Conservation (phyloP, 2,329 filamentous ascomycete genomes). For the Lachnellula cervina region DNA sequence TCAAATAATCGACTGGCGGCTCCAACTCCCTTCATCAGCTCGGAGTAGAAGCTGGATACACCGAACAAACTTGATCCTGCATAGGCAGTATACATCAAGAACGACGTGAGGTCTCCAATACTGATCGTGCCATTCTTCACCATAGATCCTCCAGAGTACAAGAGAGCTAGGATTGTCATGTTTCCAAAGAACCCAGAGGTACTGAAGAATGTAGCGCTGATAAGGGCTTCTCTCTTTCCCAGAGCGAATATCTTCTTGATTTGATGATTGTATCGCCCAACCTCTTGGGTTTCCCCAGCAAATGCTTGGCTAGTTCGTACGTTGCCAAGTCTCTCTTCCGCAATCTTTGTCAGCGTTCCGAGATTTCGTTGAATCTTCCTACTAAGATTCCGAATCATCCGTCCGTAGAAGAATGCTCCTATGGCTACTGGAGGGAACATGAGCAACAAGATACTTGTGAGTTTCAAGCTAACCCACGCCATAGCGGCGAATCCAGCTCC, state of each 20-base stretch:
- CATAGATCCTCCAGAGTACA: constrained; percentile 86
- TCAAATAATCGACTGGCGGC: constrained; percentile 96
- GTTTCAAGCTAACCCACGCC: constrained; percentile 89
- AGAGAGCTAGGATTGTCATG: constrained; percentile 86
- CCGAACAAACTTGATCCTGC: constrained; percentile 84
- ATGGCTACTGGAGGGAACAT: constrained; percentile 90
- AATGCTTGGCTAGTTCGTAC: constrained; percentile 96
- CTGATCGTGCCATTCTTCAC: constrained; percentile 82
- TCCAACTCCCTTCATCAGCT: constrained; percentile 98
- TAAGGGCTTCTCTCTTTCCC: constrained; percentile 78
- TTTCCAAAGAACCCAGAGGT: constrained; percentile 90
- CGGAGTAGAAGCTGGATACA: constrained; percentile 92
- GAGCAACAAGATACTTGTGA: constrained; percentile 79
- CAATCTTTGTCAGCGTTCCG: constrained; percentile 90
- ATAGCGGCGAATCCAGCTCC: constrained; percentile 86
- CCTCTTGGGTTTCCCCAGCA: constrained; percentile 85
- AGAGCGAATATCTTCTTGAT: constrained; percentile 88
- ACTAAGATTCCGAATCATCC: constrained; percentile 82
- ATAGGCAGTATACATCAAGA: constrained; percentile 97
- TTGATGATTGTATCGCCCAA: constrained; percentile 85
- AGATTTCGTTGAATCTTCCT: constrained; percentile 91
- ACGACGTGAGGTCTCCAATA: constrained; percentile 89
- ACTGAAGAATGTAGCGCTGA: constrained; percentile 85
- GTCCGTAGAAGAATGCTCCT: constrained; percentile 86
- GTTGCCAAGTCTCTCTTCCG: constrained; percentile 95